phyloP scores from a whole-genome alignment of 306 rosid genomes.

The Elaeagnus macrophylla region DNA sequence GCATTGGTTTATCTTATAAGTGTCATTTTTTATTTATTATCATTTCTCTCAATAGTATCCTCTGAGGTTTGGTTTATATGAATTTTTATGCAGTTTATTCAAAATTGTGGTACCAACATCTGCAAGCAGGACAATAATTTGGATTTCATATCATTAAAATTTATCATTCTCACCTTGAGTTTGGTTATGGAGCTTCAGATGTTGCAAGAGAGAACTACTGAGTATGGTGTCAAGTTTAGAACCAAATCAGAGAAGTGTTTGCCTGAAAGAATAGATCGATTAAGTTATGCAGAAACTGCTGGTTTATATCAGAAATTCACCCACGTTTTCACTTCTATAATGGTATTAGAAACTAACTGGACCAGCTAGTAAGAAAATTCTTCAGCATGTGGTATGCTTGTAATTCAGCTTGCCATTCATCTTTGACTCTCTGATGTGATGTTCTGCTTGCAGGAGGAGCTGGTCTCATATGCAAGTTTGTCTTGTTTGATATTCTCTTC shows the following conservation, averaged over 20 bases:
- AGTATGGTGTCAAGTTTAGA: conserved; percentile 28
- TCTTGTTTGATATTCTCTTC: conserved; percentile 73
- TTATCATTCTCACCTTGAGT: conserved; percentile 58
- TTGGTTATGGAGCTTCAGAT: conserved; percentile 70
- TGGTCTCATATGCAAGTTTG: conserved; percentile 49
- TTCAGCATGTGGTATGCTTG: conserved; percentile 6
- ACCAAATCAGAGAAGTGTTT: conserved; percentile 23
- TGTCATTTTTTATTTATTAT: not conserved
- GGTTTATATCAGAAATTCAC: conserved; percentile 39
- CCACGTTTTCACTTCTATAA: conserved; percentile 31
- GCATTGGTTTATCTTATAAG: not conserved
- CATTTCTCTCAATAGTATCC: conserved; percentile 4
- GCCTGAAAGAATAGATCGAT: conserved; percentile 27
- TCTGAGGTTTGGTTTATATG: conserved; percentile 14
- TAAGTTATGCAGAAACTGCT: conserved; percentile 31
- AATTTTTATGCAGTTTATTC: conserved; percentile 55
- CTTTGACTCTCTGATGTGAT: conserved; percentile 4
- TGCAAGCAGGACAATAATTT: conserved; percentile 39
- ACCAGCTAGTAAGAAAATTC: conserved; percentile 9
- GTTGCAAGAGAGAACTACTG: conserved; percentile 44
- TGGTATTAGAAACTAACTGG: conserved; percentile 46
- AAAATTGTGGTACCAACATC: conserved; percentile 28
- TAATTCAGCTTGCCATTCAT: conserved; percentile 14
- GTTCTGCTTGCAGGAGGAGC: conserved; percentile 52
- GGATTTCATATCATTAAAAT: conserved; percentile 49